These are phyloP conservation scores for Senna siamea DNA, from an alignment of 306 rosid genomes.

Conservation along the genomic window DNA sequence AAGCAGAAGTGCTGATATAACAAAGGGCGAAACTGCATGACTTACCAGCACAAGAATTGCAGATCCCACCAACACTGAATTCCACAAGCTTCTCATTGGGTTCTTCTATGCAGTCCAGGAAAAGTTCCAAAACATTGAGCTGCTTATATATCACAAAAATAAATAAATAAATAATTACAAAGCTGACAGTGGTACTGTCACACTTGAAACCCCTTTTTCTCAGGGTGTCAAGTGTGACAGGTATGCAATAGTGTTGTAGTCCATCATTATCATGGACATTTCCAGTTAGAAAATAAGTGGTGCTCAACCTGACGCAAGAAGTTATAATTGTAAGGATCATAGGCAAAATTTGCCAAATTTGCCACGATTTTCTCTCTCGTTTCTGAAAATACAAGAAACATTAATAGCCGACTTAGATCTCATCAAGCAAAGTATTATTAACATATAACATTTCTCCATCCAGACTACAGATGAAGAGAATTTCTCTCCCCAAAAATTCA, in stretches of 20 bases:
- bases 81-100: slow-evolving; percentile 92
- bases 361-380: slow-evolving; percentile 74
- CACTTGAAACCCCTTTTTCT: no score
- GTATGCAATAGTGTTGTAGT: slow-evolving; percentile 1
- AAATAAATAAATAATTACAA: neutral
- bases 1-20: slow-evolving; percentile 17
- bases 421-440: neutral
- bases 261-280: slow-evolving; percentile 2
- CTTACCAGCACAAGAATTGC: slow-evolving; percentile 84
- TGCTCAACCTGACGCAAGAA: slow-evolving; percentile 74
- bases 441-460: neutral
- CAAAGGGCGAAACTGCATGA: slow-evolving; percentile 18
- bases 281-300: slow-evolving; percentile 8
- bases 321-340: slow-evolving; percentile 85
- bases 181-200: neutral
- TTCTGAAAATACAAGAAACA: slow-evolving; percentile 51
- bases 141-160: slow-evolving; percentile 38
- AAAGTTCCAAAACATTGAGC: slow-evolving; percentile 92
- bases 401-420: neutral
- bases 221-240: no score
- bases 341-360: slow-evolving; percentile 88
- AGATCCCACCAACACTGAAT: slow-evolving; percentile 84
- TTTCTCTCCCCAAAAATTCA: neutral
- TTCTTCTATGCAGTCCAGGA: slow-evolving; percentile 84
- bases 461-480: neutral